Base-by-base conservation (phyloP, 495 filamentous ascomycete species). In the Hapsidospora chrysogenum region DNA sequence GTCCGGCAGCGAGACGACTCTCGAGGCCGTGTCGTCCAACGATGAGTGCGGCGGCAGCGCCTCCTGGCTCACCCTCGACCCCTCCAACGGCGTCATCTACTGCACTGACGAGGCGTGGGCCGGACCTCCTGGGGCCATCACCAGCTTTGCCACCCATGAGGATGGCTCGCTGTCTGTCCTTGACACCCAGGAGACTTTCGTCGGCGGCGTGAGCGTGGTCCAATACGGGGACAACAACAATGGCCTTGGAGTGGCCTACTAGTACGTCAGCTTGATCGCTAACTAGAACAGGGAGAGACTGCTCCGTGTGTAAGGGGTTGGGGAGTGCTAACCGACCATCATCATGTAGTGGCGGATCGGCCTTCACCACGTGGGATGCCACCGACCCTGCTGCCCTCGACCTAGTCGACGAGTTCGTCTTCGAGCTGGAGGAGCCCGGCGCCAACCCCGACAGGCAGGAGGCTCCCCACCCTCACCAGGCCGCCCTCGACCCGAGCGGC, bases 381-480 rank as follows among this genome's bases (percentile, higher is more conserved):
- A 33, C 34, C 15, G 32, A 50, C 19, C 44, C 54, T 13, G 38
- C 46, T 15, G 38, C 44, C 8, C 45, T 72, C 21, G 36, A 48
- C 3, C 38, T 52, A 13, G 38, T 67, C 16, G 59, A 75, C 41
- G 57, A 52, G 36, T 60, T 70, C 41, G 59, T 49, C 22, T 83
- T 66, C 49, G 63, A 60, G 16, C 45, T 71, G 35, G 42, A 56
- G 10, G 38, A 44, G 4, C 65, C 69, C 1, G 68, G 67, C n/a
- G 42, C 64, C 30, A 44, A 58, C 20, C 55, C 68, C 4, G 41
- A 36, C 3, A 70, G 72, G 16, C 79, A 84, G 57, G 64, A 74
- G 5, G 56, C 59, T 3, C 60, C 80, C n/a, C 79, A 78, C 46
- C 78, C 79, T 8, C 81, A 87, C 43, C 55, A 79, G 36, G 70